phyloP scores from a whole-genome alignment of 2,329 filamentous ascomycete species.

The Pseudocercospora pini-densiflorae region DNA sequence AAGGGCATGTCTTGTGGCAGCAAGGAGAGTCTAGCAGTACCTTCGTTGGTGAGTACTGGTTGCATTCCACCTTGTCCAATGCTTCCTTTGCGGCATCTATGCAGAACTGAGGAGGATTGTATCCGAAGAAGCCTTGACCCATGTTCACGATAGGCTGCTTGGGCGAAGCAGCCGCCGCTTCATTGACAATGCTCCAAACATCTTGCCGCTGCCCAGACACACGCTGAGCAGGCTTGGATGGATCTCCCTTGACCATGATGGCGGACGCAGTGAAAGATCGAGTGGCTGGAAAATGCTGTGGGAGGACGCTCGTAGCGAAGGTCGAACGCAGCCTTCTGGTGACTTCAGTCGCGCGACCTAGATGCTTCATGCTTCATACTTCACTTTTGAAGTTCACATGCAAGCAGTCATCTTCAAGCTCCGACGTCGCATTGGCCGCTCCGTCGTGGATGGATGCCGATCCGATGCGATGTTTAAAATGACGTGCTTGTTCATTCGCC shows the following conservation, averaged over 20 bases:
- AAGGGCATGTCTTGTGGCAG: background rate
- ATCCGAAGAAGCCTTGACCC: constrained; percentile 82
- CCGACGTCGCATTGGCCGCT: constrained; percentile 20
- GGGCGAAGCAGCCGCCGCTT: constrained; percentile 66
- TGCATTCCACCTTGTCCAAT: constrained; percentile 90
- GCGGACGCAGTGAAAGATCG: constrained; percentile 28
- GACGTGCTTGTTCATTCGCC: background rate
- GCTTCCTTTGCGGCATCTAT: constrained; percentile 89
- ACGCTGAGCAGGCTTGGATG: constrained; percentile 58
- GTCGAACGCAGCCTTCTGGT: background rate
- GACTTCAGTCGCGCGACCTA: background rate
- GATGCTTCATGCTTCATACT: constrained; percentile 4
- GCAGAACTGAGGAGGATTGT: constrained; percentile 91
- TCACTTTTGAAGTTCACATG: background rate
- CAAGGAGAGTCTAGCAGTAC: constrained; percentile 39
- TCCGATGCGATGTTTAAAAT: background rate
- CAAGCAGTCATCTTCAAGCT: constrained; percentile 4
- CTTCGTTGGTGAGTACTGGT: constrained; percentile 97
- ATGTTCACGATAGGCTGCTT: constrained; percentile 71
- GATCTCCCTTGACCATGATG: constrained; percentile 35
- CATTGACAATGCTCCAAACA: constrained; percentile 71
- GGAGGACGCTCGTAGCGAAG: background rate
- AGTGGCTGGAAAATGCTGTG: background rate
- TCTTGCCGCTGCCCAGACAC: constrained; percentile 61
- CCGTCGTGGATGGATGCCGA: background rate